Base-by-base conservation (phyloP, 805 yeast genomes). In the Candida cerambycidarum region DNA sequence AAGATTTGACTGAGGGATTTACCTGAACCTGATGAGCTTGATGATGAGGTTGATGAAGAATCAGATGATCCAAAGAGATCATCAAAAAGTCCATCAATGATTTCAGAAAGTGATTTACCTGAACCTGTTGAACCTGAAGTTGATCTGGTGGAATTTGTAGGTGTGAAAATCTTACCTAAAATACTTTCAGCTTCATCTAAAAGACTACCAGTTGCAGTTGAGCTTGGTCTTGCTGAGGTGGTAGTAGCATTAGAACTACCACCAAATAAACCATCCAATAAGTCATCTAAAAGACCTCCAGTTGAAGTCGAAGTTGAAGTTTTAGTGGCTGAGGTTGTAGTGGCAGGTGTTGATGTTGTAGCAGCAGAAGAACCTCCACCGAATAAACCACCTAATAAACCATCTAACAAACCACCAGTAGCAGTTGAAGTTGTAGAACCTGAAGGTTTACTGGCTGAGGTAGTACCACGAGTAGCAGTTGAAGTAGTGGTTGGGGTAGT, bases 81-180 rank as follows among this genome's bases (percentile, higher is more conserved):
- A 45, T 45, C 53, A 14, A 50, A 38, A 17, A 47, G 27, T 8
- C 47, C 51, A 41, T 44, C 48, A 40, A 42, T 32, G 10, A 49
- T 37, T 17, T 16, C 34, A 15, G 47, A 47, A 21, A 54, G 42
- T 17, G 52, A 48, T 12, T 45, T 47, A 33, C 49, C 41, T 5
- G 45, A 40, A 12, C 43, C 29, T 10, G 43, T 21, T 6, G 38
- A 34, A 21, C 47, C 27, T 12, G 49, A 32, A n/a, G 43, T 36
- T 5, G 25, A 21, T 6, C 25, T 21, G 25, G 25, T 7, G 25
- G 29, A 25, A n/a, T 25, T 25, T 25, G 29, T 7, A 4, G 29
- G 11, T 7, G 29, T 5, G 23, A 21, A 21, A 21, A 21, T 5
- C 23, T 21, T 21, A 5, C 8, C 8, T 5, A 21, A 21, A 8